These are phyloP conservation scores for Vigna hirtella DNA, from an alignment of 306 rosid species.

Conservation along the genomic window DNA sequence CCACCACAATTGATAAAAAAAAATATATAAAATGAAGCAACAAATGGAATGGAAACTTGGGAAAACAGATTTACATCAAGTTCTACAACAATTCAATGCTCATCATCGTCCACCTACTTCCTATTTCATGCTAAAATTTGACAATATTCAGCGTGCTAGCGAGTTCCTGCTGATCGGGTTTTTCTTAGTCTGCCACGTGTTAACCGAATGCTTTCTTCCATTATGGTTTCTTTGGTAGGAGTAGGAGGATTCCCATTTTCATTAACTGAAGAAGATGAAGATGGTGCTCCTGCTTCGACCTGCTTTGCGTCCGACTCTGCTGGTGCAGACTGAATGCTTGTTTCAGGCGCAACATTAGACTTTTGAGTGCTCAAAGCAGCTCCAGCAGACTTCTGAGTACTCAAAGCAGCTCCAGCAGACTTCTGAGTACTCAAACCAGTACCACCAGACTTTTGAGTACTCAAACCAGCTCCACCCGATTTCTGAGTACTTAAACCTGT, in stretches of 20 bases:
- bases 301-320: constrained; percentile 57
- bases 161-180: constrained; percentile 55
- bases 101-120: constrained; percentile 48
- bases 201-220: constrained; percentile 57
- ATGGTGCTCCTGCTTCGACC: constrained; percentile 43
- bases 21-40: constrained; percentile 51
- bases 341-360: constrained; percentile 51
- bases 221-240: constrained; percentile 49
- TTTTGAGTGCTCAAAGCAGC: constrained; percentile 40
- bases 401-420: constrained; percentile 40
- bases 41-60: constrained; percentile 53
- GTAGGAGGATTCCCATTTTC: constrained; percentile 58
- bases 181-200: constrained; percentile 62
- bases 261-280: constrained; percentile 50
- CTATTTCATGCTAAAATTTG: constrained; percentile 46
- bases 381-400: constrained; percentile 37
- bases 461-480: constrained; percentile 35
- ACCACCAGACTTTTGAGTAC: constrained; percentile 31
- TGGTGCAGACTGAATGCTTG: constrained; percentile 50
- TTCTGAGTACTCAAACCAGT: constrained; percentile 42
- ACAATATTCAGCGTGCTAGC: constrained; percentile 35
- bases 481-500: constrained; percentile 43
- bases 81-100: constrained; percentile 51
- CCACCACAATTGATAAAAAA: not conserved
- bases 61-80: constrained; percentile 69